Base-by-base conservation (phyloP, 306 rosid genomes). In the Chamaecrista fasciculata region DNA sequence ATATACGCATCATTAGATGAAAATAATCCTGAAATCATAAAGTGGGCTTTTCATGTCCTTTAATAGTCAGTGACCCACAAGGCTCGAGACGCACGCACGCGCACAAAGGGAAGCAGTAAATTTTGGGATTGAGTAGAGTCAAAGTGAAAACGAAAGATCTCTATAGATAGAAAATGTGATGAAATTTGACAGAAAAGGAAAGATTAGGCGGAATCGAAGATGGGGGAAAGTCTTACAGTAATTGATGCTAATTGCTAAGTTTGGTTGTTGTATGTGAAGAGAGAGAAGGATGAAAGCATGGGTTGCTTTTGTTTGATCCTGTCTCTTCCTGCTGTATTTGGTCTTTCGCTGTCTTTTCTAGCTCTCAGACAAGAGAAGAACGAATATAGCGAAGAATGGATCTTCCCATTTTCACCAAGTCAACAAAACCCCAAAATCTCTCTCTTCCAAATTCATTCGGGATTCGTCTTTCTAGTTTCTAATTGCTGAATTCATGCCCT, bases 341-440 rank as follows among this genome's bases (percentile, higher is more conserved):
- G 79, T 62, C 47, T 59, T 78, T 42, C 49, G 82, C 59, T 12
- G 73, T 60, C 76, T 70, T 70, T 62, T 77, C 75, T 58, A 34
- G 65, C 78, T 76, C 26, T 48, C 59, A 62, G 84, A 89, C 86
- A 82, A 79, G 72, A 78, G 62, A 70, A 69, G 77, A n/a, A n/a
- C n/a, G 82, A 71, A 74, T 65, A 69, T 42, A 71, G 71, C 37
- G 65, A 64, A 59, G 16, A 51, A 36, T 78, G 80, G 88, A 80
- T 82, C 87, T 79, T 83, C 49, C 67, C 47, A 18, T 24, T 79
- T 72, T 58, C 68, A 1, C 16, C 18, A 72, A 78, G 91, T 88
- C 91, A 85, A n/a, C n/a, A n/a, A n/a, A 83, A 81, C 40, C 67
- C 82, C 61, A 64, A 21, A 39, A 34, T 14, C 21, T 19, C 72